These are phyloP conservation scores for Botrytis squamosa DNA, from an alignment of 2,329 filamentous ascomycete genomes.

Conservation along the genomic window DNA sequence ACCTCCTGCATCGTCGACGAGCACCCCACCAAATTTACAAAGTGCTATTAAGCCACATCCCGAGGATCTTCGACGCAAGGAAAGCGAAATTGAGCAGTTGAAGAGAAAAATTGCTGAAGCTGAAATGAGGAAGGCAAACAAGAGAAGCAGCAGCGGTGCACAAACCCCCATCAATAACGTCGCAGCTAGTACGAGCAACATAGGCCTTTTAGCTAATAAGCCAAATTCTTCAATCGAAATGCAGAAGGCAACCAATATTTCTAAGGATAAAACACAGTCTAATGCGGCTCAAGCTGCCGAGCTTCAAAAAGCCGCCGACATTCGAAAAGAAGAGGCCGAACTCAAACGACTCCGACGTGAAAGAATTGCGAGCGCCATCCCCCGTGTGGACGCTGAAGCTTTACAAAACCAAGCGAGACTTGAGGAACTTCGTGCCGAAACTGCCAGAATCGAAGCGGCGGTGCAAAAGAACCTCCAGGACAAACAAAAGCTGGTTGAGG, in stretches of 20 bases:
- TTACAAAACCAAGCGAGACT: constrained; percentile 34
- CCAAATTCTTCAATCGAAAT: constrained; percentile 34
- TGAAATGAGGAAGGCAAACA: constrained; percentile 35
- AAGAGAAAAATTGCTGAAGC: constrained; percentile 44
- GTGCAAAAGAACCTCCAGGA: constrained; percentile 37
- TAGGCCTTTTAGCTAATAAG: constrained; percentile 25
- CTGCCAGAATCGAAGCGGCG: constrained; percentile 37
- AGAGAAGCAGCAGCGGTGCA: constrained; percentile 34
- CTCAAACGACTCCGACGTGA: constrained; percentile 37
- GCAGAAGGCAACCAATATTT: constrained; percentile 31
- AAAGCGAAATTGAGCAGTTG: constrained; percentile 60
- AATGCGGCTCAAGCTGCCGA: constrained; percentile 34
- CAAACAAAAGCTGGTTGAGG: constrained; percentile 38
- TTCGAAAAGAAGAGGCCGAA: constrained; percentile 33
- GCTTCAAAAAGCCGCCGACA: constrained; percentile 29
- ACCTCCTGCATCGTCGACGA: constrained; percentile 29
- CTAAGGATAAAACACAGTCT: constrained; percentile 26
- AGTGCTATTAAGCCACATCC: constrained; percentile 29
- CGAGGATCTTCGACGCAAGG: constrained; percentile 50
- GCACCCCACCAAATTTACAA: constrained; percentile 31
- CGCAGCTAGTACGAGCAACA: constrained; percentile 19
- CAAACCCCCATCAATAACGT: constrained; percentile 32
- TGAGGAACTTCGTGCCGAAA: constrained; percentile 36
- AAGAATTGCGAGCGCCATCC: constrained; percentile 37
- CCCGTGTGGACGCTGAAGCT: constrained; percentile 39